Conservation (phyloP, 345 rosid species). For the Psidium guajava region DNA sequence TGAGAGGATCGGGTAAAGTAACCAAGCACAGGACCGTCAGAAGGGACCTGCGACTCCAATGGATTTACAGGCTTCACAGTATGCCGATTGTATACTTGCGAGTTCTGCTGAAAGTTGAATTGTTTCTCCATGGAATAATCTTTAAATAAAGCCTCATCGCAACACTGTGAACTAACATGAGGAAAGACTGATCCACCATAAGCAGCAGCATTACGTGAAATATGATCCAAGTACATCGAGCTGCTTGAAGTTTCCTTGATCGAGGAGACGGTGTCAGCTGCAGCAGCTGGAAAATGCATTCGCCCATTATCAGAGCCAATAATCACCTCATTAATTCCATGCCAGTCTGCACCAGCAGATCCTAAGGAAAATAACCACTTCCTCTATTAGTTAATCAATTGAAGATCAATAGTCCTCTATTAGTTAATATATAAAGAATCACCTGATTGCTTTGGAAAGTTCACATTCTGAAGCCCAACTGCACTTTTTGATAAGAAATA, state of each 20-base stretch:
- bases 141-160: slow-evolving; percentile 1
- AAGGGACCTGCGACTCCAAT: not conserved
- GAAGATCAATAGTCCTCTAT: not conserved
- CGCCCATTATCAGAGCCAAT: not conserved
- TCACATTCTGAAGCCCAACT: not conserved
- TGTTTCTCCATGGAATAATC: not conserved
- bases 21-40: not conserved
- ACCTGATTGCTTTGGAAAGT: not conserved
- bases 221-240: slow-evolving; percentile 5
- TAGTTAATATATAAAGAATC: not conserved
- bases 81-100: not conserved
- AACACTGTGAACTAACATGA: not conserved
- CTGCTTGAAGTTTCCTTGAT: slow-evolving; percentile 6
- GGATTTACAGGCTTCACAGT: not conserved
- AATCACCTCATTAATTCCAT: not conserved
- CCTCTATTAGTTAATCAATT: not conserved
- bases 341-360: not conserved
- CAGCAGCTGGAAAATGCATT: not conserved
- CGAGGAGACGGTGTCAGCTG: not conserved
- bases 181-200: slow-evolving; percentile 1
- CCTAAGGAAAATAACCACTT: not conserved
- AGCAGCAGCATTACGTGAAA: slow-evolving; percentile 6
- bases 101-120: not conserved
- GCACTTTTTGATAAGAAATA: not conserved
- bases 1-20: not conserved